Evolutionary conservation across 805 yeast genomes (phyloP).

Genomic region (Saitoella complicata): DNA sequence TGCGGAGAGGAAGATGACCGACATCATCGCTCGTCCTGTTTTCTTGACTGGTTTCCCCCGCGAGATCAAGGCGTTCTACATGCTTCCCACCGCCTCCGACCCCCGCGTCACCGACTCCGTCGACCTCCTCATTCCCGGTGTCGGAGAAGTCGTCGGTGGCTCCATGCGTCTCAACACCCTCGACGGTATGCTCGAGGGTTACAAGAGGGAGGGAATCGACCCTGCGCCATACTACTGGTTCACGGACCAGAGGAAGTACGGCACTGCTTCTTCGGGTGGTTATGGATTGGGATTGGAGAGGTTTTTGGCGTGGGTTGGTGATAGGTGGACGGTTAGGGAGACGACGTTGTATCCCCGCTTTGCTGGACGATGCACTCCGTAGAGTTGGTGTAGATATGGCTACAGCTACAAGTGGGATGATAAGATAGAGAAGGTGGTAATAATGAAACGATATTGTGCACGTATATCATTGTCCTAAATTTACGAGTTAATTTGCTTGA

Average conservation of each 20-base stretch:
- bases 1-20: constrained; percentile 98
- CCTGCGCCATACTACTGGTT: constrained; percentile 87
- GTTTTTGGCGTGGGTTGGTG: constrained; percentile 94
- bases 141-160: constrained; percentile 98
- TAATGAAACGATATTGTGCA: too few relatives aligned
- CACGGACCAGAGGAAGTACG: constrained; percentile 87
- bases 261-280: constrained; percentile 98
- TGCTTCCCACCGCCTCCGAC: constrained; percentile 83
- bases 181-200: constrained; percentile 76
- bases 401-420: background rate
- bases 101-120: constrained; percentile 94
- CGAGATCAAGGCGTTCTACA: constrained; percentile 93
- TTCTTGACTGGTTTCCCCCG: constrained; percentile 89
- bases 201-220: constrained; percentile 81
- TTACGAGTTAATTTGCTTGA: too few relatives aligned
- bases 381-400: constrained; percentile 9
- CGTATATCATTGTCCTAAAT: too few relatives aligned
- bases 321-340: constrained; percentile 95
- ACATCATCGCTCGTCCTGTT: constrained; percentile 81
- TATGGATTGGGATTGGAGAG: constrained; percentile 98
- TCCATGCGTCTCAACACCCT: constrained; percentile 85
- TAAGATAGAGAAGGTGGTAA: background rate
- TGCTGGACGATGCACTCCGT: constrained; percentile 96
- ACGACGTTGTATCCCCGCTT: constrained; percentile 96
- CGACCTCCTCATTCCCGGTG: constrained; percentile 97